Percentiles rank a stretch among this genome's conserved stretches.
phyloP scores from a whole-genome alignment of 2,329 filamentous ascomycete species.

The Aspergillaceae sp. region DNA sequence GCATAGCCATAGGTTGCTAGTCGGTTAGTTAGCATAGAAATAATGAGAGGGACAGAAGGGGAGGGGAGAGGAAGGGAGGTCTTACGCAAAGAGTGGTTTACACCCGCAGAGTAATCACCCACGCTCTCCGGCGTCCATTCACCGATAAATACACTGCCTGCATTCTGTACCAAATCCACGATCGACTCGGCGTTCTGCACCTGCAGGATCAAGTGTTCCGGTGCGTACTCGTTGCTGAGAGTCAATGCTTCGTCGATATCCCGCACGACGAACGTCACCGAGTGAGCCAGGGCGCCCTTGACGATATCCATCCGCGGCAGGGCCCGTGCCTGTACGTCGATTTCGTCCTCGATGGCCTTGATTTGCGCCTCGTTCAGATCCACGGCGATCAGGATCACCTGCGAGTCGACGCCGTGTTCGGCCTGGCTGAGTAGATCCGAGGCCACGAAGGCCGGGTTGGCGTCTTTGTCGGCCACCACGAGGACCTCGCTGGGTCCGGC shows the following conservation, averaged over 20 bases:
- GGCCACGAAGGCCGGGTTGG: constrained; percentile 90
- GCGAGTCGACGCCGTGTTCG: constrained; percentile 92
- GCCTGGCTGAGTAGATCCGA: constrained; percentile 92
- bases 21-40: no score
- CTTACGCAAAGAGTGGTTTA: constrained; percentile 95
- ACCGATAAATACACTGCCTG: constrained; percentile 91
- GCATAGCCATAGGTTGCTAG: constrained; percentile 93
- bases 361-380: constrained; percentile 66
- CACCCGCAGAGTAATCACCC: constrained; percentile 93
- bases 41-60: constrained; percentile 9
- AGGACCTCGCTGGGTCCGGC: constrained; percentile 93
- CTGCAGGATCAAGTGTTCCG: constrained; percentile 92
- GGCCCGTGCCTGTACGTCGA: constrained; percentile 77
- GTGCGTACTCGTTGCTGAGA: constrained; percentile 88
- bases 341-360: constrained; percentile 77
- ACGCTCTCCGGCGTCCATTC: constrained; percentile 97
- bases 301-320: constrained; percentile 91
- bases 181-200: constrained; percentile 65
- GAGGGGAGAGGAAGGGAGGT: constrained; percentile 18
- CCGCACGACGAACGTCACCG: constrained; percentile 71
- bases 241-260: constrained; percentile 64
- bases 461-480: constrained; percentile 80
- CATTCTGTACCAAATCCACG: constrained; percentile 77
- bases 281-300: constrained; percentile 80
- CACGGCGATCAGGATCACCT: constrained; percentile 84